Percentiles rank a stretch among this genome's conserved stretches.
Conservation (phyloP, 441 rosid species). For the Dalechampia spathulata region DNA sequence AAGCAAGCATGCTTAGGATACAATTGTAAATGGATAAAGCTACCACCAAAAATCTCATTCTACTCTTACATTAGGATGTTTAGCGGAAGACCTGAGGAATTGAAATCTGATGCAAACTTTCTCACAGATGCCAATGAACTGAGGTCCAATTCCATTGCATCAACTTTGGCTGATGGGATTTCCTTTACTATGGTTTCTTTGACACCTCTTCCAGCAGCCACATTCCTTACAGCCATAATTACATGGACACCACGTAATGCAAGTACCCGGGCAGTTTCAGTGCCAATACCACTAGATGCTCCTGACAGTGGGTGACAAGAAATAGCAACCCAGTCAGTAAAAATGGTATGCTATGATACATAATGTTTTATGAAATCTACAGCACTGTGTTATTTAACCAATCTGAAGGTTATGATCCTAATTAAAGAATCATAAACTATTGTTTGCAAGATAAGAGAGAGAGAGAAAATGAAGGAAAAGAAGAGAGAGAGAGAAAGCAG, state of each 20-base stretch:
- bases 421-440: no score
- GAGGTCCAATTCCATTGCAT: conserved; percentile 75
- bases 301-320: conserved; percentile 21
- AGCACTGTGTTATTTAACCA: background rate
- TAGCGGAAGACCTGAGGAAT: conserved; percentile 42
- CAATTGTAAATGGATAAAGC: no score
- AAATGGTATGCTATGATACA: background rate
- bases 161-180: conserved; percentile 54
- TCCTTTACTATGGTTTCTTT: conserved; percentile 42
- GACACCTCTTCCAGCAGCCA: conserved; percentile 39
- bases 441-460: no score
- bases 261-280: conserved; percentile 60
- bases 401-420: no score
- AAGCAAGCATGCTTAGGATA: no score
- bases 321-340: background rate
- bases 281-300: conserved; percentile 69
- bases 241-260: conserved; percentile 63
- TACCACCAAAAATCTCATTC: background rate
- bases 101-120: conserved; percentile 59
- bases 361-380: background rate
- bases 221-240: conserved; percentile 62
- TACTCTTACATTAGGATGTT: conserved; percentile 61
- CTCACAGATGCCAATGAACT: conserved; percentile 61
- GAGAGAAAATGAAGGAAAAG: no score
- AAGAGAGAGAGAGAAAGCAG: no score